phyloP scores from a whole-genome alignment of 345 rosid species.

The Eucalyptus marginata region DNA sequence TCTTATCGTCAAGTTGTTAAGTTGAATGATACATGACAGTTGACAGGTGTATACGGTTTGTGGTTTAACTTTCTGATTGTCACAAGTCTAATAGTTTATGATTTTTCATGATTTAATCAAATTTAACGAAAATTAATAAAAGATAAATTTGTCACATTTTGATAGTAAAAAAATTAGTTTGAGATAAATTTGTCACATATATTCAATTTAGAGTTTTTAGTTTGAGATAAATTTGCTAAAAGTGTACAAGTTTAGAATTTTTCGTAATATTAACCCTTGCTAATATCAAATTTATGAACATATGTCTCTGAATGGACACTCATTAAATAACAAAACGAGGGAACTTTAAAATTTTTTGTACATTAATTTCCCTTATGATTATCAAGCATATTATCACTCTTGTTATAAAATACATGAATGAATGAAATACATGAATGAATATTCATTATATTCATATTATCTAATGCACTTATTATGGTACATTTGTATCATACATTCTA shows the following conservation, averaged over 20 bases:
- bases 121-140: too few species aligned
- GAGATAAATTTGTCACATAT: too few species aligned
- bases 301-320: neutral
- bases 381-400: neutral
- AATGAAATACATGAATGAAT: too few species aligned
- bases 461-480: too few species aligned
- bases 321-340: neutral
- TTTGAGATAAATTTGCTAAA: too few species aligned
- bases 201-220: too few species aligned
- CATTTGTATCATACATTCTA: too few species aligned
- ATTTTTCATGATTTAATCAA: too few species aligned
- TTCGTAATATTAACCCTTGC: too few species aligned
- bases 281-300: neutral
- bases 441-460: too few species aligned
- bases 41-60: rapidly evolving
- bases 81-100: neutral
- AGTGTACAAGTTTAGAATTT: neutral
- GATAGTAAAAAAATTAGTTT: neutral
- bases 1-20: rapidly evolving
- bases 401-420: too few species aligned
- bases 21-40: neutral
- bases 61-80: neutral
- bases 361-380: neutral
- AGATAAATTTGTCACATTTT: too few species aligned
- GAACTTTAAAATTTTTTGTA: neutral